Evolutionary conservation across 2,329 filamentous ascomycete genomes (phyloP).

Genomic region (Apiospora marii): DNA sequence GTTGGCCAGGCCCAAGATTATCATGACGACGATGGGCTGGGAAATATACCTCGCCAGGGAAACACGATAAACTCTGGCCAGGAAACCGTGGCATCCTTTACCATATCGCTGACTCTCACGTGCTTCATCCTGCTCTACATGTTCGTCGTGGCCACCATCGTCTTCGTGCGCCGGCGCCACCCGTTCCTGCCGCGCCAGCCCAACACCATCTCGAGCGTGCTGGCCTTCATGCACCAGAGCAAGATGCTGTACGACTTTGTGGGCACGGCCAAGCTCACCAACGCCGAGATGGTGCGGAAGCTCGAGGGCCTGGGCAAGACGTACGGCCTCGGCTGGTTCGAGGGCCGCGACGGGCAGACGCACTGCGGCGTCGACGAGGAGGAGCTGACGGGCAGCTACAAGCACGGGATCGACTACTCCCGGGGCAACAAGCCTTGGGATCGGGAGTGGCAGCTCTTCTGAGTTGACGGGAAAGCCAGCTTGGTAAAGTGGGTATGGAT

Average conservation of each 20-base stretch:
- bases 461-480: slow-evolving; percentile 16
- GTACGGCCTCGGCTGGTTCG: slow-evolving; percentile 82
- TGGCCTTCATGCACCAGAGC: slow-evolving; percentile 81
- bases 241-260: slow-evolving; percentile 83
- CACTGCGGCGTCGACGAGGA: slow-evolving; percentile 84
- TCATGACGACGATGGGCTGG: slow-evolving; percentile 32
- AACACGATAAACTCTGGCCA: slow-evolving; percentile 58
- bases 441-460: slow-evolving; percentile 48
- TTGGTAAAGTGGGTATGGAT: background rate
- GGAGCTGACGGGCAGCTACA: slow-evolving; percentile 70
- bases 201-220: slow-evolving; percentile 77
- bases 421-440: slow-evolving; percentile 61
- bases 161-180: slow-evolving; percentile 68
- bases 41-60: slow-evolving; percentile 24
- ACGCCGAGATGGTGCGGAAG: slow-evolving; percentile 66
- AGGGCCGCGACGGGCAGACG: slow-evolving; percentile 73
- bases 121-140: slow-evolving; percentile 73
- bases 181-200: slow-evolving; percentile 81
- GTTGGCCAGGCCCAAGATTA: slow-evolving; percentile 42
- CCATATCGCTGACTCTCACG: slow-evolving; percentile 68
- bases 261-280: slow-evolving; percentile 69
- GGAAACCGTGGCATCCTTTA: slow-evolving; percentile 71
- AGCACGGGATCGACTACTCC: slow-evolving; percentile 64
- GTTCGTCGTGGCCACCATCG: slow-evolving; percentile 62
- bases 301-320: slow-evolving; percentile 68